phyloP scores from a whole-genome alignment of 345 rosid genomes.

The Passiflora organensis region DNA sequence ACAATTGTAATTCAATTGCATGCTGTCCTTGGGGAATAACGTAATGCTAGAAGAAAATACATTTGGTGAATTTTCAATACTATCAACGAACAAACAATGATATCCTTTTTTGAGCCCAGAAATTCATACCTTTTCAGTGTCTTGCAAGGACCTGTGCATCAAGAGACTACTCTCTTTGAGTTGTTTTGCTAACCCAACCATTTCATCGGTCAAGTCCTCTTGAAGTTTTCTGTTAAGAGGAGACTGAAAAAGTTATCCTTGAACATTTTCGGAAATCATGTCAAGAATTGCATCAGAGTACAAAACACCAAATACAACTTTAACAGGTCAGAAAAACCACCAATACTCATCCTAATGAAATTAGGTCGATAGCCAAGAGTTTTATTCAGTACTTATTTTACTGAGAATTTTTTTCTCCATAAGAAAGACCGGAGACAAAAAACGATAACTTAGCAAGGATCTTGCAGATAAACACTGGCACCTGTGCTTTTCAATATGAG shows the following conservation, averaged over 20 bases:
- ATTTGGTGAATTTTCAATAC: neutral
- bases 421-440: neutral
- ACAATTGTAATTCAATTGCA: neutral
- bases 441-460: too few relatives aligned
- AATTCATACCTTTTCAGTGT: constrained; percentile 63
- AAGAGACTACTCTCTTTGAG: constrained; percentile 82
- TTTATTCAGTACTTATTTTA: too few relatives aligned
- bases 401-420: too few relatives aligned
- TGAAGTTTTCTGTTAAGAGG: constrained; percentile 56
- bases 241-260: constrained; percentile 1
- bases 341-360: too few relatives aligned
- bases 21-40: neutral
- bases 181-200: constrained; percentile 84
- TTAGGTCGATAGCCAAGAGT: too few relatives aligned
- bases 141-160: constrained; percentile 72
- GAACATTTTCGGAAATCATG: too few relatives aligned
- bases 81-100: neutral
- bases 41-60: neutral
- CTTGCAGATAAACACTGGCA: too few relatives aligned
- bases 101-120: neutral
- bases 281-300: too few relatives aligned
- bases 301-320: too few relatives aligned
- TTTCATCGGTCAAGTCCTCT: constrained; percentile 84
- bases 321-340: too few relatives aligned
- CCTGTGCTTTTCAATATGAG: constrained; percentile 80